Conservation (phyloP, 208 protist genomes). For the Acanthamoeba lenticulata region DNA sequence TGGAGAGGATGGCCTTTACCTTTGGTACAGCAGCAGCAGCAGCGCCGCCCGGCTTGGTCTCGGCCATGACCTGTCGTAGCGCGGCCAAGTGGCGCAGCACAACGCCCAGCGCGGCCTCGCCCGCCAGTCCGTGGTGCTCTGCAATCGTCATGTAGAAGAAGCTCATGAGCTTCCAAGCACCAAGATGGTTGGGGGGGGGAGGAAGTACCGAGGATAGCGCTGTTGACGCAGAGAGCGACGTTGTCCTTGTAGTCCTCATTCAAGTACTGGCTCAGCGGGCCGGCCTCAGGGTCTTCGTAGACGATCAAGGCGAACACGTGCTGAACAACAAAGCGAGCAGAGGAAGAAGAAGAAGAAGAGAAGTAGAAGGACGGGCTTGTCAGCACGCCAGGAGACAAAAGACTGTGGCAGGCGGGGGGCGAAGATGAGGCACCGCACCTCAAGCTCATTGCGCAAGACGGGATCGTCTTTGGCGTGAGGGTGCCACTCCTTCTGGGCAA, state of each 20-base stretch:
- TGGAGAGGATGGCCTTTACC: background rate
- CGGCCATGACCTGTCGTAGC: background rate
- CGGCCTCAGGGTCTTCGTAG: constrained; percentile 36
- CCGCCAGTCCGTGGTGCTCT: constrained; percentile 7
- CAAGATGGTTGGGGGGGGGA: background rate
- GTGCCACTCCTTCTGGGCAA: constrained; percentile 51
- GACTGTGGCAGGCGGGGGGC: too few species aligned
- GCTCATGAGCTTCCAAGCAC: background rate
- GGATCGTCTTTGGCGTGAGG: constrained; percentile 48
- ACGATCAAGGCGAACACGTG: constrained; percentile 52
- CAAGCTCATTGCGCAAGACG: background rate
- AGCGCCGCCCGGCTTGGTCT: background rate
- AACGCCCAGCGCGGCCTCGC: background rate
- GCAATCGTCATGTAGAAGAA: background rate
- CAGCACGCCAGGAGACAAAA: background rate
- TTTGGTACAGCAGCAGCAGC: background rate
- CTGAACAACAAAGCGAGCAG: background rate
- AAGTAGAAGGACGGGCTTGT: background rate
- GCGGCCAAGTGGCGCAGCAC: constrained; percentile 27
- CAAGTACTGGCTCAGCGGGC: constrained; percentile 32
- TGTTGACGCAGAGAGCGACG: constrained; percentile 5
- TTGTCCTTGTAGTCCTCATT: background rate
- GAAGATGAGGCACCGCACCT: background rate
- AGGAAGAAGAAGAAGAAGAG: background rate
- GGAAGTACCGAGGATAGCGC: constrained; percentile 18